Base-by-base conservation (phyloP, 2,329 filamentous ascomycete species). In the Fusarium subtropicale region DNA sequence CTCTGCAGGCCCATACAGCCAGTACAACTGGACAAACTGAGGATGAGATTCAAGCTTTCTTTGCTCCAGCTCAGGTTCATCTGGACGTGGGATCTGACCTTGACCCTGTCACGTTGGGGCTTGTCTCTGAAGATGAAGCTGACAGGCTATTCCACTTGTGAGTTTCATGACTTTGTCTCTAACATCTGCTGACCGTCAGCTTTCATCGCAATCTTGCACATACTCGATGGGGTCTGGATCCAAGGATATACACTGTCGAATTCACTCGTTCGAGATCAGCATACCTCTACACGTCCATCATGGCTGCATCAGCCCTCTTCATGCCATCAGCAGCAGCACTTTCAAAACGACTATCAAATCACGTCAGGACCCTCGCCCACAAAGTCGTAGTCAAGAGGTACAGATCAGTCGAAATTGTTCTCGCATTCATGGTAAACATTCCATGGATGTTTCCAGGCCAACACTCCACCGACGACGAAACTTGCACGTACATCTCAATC, bases 401-500 rank as follows among this genome's bases (percentile, higher is more conserved):
- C 72, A 86, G 89, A 58, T 93, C 91, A 0, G 89, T 92, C 8
- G 91, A 93, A 75, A 92, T 93, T 58, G 88, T 93, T 0, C 80
- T 93, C 2, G 91, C 89, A 0, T 92, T 92, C 74, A 90, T 93
- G 87, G 85, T 92, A 33, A 92, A 92, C 64, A 86, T 93, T 9
- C 91, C 91, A 0, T 93, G 91, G 91, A 92, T 92, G 85, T 87
- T 87, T 31, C 88, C 89, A 2, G 88, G 89, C 3, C 81, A 86
- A 61, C 88, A 91, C 72, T 90, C 88, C 76, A 89, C 89, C 12
- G 90, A 92, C 68, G 91, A 93, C 64, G 90, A 92, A 71, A 92
- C 91, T 0, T 92, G 90, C 60, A 86, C 87, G 42, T 92, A 91
- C 69, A 87, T 93, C 56, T 87, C 90, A 3, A 89, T 90, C 80